Percentiles rank a stretch among this genome's conserved stretches.
These are phyloP conservation scores for Pseudohalonectria lignicola DNA, from an alignment of 2,329 filamentous ascomycete species.

Conservation along the genomic window DNA sequence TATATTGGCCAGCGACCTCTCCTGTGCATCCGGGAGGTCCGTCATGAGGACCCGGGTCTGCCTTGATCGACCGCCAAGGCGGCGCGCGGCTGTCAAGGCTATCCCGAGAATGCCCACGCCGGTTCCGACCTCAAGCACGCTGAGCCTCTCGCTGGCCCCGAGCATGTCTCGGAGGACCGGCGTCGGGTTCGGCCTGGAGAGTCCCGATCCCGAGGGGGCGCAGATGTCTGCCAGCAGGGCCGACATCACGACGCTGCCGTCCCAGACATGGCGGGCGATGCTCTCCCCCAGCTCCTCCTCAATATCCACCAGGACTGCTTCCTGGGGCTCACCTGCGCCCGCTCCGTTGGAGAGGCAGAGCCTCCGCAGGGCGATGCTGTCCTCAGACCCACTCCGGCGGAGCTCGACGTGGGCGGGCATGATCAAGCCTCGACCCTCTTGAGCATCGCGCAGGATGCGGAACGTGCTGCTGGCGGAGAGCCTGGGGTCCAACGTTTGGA, in stretches of 20 bases:
- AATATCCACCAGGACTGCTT: conserved; percentile 30
- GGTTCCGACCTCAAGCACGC: conserved; percentile 43
- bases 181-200: conserved; percentile 10
- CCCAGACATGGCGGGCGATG: conserved; percentile 49
- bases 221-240: conserved; percentile 20
- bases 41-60: conserved; percentile 26
- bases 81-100: conserved; percentile 27
- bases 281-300: conserved; percentile 49
- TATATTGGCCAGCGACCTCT: conserved; percentile 37
- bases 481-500: conserved; percentile 10
- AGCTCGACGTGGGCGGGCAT: conserved; percentile 30
- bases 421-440: conserved; percentile 22
- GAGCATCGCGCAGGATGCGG: conserved; percentile 10
- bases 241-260: conserved; percentile 38
- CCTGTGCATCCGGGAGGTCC: conserved; percentile 42
- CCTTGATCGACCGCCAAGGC: too few species aligned
- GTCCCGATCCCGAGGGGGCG: too few species aligned
- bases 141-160: conserved; percentile 18
- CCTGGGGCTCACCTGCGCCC: conserved; percentile 6
- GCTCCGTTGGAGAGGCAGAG: conserved; percentile 14
- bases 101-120: conserved; percentile 46
- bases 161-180: conserved; percentile 16
- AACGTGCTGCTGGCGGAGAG: conserved; percentile 10
- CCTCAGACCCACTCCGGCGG: conserved; percentile 3
- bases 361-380: conserved; percentile 17